phyloP scores from a whole-genome alignment of 2,329 filamentous ascomycete species.

The Cercospora berteroae region DNA sequence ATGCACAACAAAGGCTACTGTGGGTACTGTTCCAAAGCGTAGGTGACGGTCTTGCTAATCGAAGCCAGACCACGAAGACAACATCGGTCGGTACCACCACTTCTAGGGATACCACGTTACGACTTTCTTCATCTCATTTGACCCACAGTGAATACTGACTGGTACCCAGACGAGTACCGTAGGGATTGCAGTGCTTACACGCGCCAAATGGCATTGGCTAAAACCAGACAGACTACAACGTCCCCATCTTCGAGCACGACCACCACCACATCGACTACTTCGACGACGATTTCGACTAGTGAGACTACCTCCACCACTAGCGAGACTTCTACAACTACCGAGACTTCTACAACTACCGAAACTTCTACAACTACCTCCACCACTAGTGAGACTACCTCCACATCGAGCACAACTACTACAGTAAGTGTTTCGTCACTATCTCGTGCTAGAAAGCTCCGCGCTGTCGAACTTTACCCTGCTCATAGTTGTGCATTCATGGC shows the following conservation, averaged over 20 bases:
- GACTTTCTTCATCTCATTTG: background rate
- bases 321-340: no score
- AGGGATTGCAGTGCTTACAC: background rate
- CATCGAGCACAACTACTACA: background rate
- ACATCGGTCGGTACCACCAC: background rate
- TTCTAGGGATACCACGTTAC: background rate
- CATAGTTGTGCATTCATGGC: background rate
- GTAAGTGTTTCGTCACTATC: background rate
- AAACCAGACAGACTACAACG: background rate
- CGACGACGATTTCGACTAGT: background rate
- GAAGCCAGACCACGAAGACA: background rate
- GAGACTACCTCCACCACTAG: no score
- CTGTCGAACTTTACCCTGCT: background rate
- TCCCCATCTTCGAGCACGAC: background rate
- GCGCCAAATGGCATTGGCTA: background rate
- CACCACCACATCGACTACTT: background rate
- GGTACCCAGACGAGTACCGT: background rate
- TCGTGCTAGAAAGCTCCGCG: background rate
- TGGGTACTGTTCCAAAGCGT: background rate
- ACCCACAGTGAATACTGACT: background rate
- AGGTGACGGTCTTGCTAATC: background rate
- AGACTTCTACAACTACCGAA: no score
- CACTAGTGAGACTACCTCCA: no score
- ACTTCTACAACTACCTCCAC: no score
- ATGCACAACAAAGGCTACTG: background rate